Base-by-base conservation (phyloP, 352 stramenopile genomes). In the Phytophthora hybrid region DNA sequence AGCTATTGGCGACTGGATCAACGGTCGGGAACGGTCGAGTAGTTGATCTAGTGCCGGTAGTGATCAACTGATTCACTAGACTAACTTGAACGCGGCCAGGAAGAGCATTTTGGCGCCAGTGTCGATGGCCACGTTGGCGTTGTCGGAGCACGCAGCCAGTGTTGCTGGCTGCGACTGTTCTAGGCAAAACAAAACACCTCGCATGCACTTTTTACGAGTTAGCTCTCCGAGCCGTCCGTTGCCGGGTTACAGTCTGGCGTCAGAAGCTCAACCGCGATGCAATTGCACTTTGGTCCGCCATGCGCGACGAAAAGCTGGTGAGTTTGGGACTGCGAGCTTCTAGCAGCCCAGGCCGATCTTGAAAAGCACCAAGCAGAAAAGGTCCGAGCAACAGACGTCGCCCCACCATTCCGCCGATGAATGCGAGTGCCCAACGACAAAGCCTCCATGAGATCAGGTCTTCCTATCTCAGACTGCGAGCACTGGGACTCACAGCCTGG, bases 351-450 rank as follows among this genome's bases (percentile, higher is more conserved):
- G 16, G 5, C 44, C 49, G 49, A 73, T 55, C 66, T 62, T 72
- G 65, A 66, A 61, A n/a, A n/a, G n/a, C n/a, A n/a, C n/a, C n/a
- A n/a, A n/a, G n/a, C n/a, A n/a, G n/a, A n/a, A n/a, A n/a, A n/a
- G n/a, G n/a, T n/a, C n/a, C n/a, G 23, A 29, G 53, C 57, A 61
- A 16, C 7, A 11, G 14, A 6, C 11, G 11, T 7, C 11, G 39
- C 13, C 39, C 61, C 60, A n/a, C 69, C 69, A 64, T 74, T 74
- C 53, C 67, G 60, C 53, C 44, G 66, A 41, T 47, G 49, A 47
- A 60, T 29, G 68, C 59, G n/a, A n/a, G n/a, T n/a, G n/a, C n/a
- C n/a, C n/a, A n/a, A n/a, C n/a, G 41, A n/a, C 41, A 47, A 47
- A 18, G 39, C 39, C 39, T 47, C 39, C 39, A 16, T 47, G 14